These are phyloP conservation scores for Talaromyces ruber DNA, from an alignment of 495 filamentous ascomycete species.

Conservation along the genomic window DNA sequence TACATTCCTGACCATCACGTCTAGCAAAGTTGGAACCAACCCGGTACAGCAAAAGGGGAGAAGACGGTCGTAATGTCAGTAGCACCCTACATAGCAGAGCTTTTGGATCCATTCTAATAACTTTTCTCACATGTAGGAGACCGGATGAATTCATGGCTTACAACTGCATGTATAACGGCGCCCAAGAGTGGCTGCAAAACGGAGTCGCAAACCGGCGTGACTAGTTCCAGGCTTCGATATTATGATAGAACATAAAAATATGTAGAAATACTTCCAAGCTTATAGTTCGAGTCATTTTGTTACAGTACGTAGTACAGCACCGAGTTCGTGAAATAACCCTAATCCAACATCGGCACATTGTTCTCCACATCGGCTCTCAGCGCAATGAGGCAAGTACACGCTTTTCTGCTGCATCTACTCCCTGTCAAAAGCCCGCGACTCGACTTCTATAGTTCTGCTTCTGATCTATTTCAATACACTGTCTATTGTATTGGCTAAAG, in stretches of 20 bases:
- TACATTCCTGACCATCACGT: not conserved
- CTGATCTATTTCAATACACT: not conserved
- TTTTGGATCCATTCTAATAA: no score
- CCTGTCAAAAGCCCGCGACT: not conserved
- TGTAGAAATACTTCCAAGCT: not conserved
- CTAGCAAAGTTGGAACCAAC: constrained; percentile 14
- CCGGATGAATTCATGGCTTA: not conserved
- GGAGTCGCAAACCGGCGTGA: no score
- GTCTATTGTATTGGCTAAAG: not conserved
- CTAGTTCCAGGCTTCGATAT: not conserved
- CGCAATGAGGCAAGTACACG: no score
- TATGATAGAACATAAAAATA: not conserved
- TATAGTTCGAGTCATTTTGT: not conserved
- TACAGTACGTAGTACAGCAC: not conserved
- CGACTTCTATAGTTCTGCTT: not conserved
- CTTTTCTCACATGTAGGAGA: no score
- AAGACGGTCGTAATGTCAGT: no score
- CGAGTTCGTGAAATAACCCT: not conserved
- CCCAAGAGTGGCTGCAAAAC: not conserved
- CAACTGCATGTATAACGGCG: not conserved
- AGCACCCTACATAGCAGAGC: no score
- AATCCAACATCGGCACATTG: not conserved
- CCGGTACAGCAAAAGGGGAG: not conserved
- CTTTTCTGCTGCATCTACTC: not conserved
- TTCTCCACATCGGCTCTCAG: not conserved